A percentile compares a stretch with the other conserved stretches of the same genome.
Conservation (phyloP, 139 green algal species). For the Chlamydomonas eustigma region DNA sequence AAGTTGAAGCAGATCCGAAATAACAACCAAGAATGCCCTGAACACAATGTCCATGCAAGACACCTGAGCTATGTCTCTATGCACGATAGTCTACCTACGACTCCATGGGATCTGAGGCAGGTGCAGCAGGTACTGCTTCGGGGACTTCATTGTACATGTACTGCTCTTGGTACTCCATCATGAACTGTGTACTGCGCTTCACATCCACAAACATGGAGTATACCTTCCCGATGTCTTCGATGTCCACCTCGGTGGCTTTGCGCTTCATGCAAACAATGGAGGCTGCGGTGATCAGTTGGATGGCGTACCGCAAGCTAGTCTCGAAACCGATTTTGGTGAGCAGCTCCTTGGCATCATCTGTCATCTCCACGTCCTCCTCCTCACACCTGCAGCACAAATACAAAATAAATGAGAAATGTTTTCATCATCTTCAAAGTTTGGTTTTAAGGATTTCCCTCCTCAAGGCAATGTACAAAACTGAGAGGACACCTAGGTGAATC, state of each 20-base stretch:
- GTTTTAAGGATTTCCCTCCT: no score
- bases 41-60: no score
- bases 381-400: slow-evolving; percentile 76
- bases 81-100: slow-evolving; percentile 19
- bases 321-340: slow-evolving; percentile 90
- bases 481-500: no score
- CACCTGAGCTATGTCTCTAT: no score
- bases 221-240: slow-evolving; percentile 89
- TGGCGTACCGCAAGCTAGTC: slow-evolving; percentile 93
- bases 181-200: slow-evolving; percentile 83
- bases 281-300: slow-evolving; percentile 93
- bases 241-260: slow-evolving; percentile 83
- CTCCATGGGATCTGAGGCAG: slow-evolving; percentile 33
- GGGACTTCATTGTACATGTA: slow-evolving; percentile 98
- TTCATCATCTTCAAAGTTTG: no score
- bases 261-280: slow-evolving; percentile 76
- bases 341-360: slow-evolving; percentile 88
- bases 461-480: no score
- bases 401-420: no score
- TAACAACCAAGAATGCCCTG: no score
- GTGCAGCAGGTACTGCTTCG: background rate
- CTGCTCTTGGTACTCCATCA: slow-evolving; percentile 94
- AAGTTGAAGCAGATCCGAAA: no score
- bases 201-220: slow-evolving; percentile 98
- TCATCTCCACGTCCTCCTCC: slow-evolving; percentile 94